Evolutionary conservation across 139 green algal species (phyloP), one percentile per base, ranked within the genome.

Genomic region (Haematococcus lacustris): DNA sequence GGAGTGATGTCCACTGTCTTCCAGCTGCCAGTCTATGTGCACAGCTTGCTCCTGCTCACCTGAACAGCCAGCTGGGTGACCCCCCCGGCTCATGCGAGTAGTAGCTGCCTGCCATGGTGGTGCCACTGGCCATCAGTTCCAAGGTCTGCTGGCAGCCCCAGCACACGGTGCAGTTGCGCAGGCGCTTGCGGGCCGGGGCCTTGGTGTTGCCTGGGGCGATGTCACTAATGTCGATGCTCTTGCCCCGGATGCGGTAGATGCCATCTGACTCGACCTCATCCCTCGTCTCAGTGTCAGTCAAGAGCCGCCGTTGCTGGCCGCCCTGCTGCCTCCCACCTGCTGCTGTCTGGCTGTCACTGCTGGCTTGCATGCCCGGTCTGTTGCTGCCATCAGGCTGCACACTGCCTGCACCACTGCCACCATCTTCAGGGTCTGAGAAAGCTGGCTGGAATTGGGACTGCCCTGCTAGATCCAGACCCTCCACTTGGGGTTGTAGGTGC

Each of bases 31-130:
- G n/a, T n/a, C n/a, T n/a, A n/a, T n/a, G n/a, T n/a, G n/a, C n/a
- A n/a, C n/a, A n/a, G n/a, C n/a, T n/a, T n/a, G n/a, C n/a, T n/a
- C n/a, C n/a, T 30, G 32, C 63, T 3, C 65, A 72, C 69, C 76
- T 71, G 78, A 84, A 81, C 1, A 84, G 74, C 75, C 79, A 84
- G 28, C 71, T 79, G n/a, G 79, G 79, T 3, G 71, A 79, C 32
- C 79, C 79, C 5, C 79, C 79, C 0, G 79, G 79, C 61, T 84
- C 79, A 60, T 84, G 75, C 32, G 79, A 71, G 71, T 81, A 84
- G 66, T 84, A 84, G 66, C 38, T 70, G 39, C 71, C 71, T 13
- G 73, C 43, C 66, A 84, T 62, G 59, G 73, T 71, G 1, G 60
- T 73, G 33, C 78, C 78, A 6, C 53, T 78, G 26, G 78, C 78